Base-by-base conservation (phyloP, 768 basidiomycete species). In the Boletus insuetus region DNA sequence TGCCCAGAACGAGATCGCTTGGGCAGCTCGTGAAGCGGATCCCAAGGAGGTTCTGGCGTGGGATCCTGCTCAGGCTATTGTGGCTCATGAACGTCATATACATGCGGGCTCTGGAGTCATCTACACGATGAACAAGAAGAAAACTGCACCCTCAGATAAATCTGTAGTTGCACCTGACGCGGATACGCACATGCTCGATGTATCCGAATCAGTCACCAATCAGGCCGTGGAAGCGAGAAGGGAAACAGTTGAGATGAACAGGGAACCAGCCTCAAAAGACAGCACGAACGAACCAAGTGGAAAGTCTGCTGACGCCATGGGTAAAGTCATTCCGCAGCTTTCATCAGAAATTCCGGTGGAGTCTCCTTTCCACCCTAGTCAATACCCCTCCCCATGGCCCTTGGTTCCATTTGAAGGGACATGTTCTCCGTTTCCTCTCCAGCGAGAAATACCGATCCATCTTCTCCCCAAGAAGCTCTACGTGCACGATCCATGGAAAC, bases 401-500 rank as follows among this genome's bases (percentile, higher is more conserved):
- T 55, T 74, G 9, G 55, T 64, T 1, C 78, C 79, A 0, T 79
- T 78, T 20, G 65, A 63, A 42, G 48, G 56, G 17, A 64, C 71
- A 17, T 54, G 63, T 13, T 54, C 65, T 13, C 41, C 64, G 0
- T 59, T 62, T 12, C 37, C 41, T 20, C 69, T 76, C 16, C 67
- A 70, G 49, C 58, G 69, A 13, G 51, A 61, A 9, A 59, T 77
- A 55, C 70, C 74, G 0, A 62, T 68, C 6, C 65, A 73, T 31
- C 65, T 72, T 20, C 68, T 77, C 22, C 79, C 78, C 0, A 63
- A 75, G 63, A 75, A 65, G 49, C 69, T 78, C n/a, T 49, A 73
- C 20, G 74, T 79, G 0, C 77, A 79, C 47, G 77, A 79, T 54
- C 78, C 78, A 1, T 75, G 67, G 64, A 62, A 69, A 37, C 58